A percentile compares a stretch with the other conserved stretches of the same genome.
phyloP scores from a whole-genome alignment of 345 rosid genomes.

The Dipteronia sinensis region DNA sequence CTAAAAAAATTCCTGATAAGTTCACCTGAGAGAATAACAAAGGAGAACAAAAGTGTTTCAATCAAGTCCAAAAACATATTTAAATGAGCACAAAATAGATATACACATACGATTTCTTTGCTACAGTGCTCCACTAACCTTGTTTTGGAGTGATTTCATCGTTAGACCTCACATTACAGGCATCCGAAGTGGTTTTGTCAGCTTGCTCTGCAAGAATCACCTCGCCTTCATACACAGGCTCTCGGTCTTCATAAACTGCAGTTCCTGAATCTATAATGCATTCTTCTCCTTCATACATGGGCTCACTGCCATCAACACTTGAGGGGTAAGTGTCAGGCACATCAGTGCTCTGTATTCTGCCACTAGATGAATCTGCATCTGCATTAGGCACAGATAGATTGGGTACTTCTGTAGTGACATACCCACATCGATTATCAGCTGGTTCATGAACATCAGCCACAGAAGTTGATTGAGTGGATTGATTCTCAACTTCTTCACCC shows the following conservation, averaged over 20 bases:
- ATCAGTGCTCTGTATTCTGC: constrained; percentile 50
- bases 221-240: constrained; percentile 98
- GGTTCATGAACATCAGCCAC: constrained; percentile 32
- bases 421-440: constrained; percentile 38
- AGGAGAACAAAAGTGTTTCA: constrained; percentile 7
- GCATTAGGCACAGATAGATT: constrained; percentile 35
- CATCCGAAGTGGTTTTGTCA: constrained; percentile 51
- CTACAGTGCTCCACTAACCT: constrained; percentile 45
- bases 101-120: constrained; percentile 2
- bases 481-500: constrained; percentile 29
- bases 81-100: constrained; percentile 5
- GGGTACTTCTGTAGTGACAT: constrained; percentile 21
- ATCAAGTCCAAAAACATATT: constrained; percentile 13
- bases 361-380: constrained; percentile 54
- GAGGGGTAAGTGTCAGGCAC: constrained; percentile 51
- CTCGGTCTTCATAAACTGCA: constrained; percentile 55
- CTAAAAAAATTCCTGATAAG: constrained; percentile 74
- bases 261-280: constrained; percentile 71
- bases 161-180: constrained; percentile 37
- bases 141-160: constrained; percentile 72
- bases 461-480: constrained; percentile 22
- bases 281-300: constrained; percentile 98
- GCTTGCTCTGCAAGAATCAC: constrained; percentile 78
- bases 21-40: constrained; percentile 60
- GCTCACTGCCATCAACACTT: constrained; percentile 74